A percentile compares a stretch with the other conserved stretches of the same genome.
Evolutionary conservation across 805 yeast genomes (phyloP).

Genomic region (Jamesozyma jinghongensis): DNA sequence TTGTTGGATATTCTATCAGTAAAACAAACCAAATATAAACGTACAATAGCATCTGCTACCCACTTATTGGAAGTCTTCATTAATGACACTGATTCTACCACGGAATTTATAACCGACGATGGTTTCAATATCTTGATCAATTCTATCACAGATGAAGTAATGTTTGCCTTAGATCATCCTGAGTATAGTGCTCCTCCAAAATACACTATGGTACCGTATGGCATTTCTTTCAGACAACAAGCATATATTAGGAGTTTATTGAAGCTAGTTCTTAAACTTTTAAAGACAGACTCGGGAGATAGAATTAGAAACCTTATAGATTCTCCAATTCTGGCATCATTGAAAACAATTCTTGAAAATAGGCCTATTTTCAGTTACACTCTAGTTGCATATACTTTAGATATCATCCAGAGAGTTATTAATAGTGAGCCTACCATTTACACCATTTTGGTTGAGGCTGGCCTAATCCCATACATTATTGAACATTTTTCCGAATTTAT

Average conservation of each 20-base stretch:
- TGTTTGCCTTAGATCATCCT: slow-evolving; percentile 53
- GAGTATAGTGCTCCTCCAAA: slow-evolving; percentile 49
- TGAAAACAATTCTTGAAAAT: slow-evolving; percentile 50
- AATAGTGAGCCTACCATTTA: slow-evolving; percentile 90
- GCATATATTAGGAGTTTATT: slow-evolving; percentile 49
- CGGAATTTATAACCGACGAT: slow-evolving; percentile 52
- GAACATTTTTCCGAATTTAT: slow-evolving; percentile 48
- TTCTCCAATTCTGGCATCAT: slow-evolving; percentile 58
- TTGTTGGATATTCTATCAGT: slow-evolving; percentile 52
- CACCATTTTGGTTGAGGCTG: slow-evolving; percentile 68
- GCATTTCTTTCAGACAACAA: slow-evolving; percentile 51
- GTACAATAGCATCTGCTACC: slow-evolving; percentile 55
- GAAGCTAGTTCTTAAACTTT: slow-evolving; percentile 52
- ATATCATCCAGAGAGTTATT: slow-evolving; percentile 58
- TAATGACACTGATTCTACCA: slow-evolving; percentile 41
- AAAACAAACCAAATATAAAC: slow-evolving; percentile 41
- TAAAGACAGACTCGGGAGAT: slow-evolving; percentile 73
- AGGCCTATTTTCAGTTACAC: slow-evolving; percentile 59
- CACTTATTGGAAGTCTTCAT: slow-evolving; percentile 44
- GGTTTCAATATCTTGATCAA: slow-evolving; percentile 61
- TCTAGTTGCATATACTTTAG: slow-evolving; percentile 50
- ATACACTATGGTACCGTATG: slow-evolving; percentile 40
- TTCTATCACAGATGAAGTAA: slow-evolving; percentile 53
- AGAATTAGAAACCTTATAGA: slow-evolving; percentile 78
- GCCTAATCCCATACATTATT: slow-evolving; percentile 56